Conservation (phyloP, 164 flowering plant genomes). For the Brasenia schreberi region DNA sequence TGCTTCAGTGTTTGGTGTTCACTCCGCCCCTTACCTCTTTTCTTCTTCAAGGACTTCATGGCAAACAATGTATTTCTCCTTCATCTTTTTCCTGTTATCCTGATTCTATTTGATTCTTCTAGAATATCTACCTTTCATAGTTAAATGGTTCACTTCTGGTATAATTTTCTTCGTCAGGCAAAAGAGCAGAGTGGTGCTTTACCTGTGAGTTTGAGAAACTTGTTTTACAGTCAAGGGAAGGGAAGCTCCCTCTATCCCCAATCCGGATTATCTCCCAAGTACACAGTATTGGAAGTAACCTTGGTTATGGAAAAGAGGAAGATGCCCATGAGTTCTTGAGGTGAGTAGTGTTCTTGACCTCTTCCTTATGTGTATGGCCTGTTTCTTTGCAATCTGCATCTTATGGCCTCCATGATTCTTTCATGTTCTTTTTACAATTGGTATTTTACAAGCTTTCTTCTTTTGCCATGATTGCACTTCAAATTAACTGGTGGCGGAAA, state of each 20-base stretch:
- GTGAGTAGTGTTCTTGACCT: constrained; percentile 18
- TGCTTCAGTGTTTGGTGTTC: constrained; percentile 88
- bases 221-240: constrained; percentile 52
- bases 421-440: too few relatives aligned
- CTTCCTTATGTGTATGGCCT: neutral
- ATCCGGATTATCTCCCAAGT: constrained; percentile 39
- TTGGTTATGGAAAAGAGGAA: constrained; percentile 42
- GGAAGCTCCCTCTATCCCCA: constrained; percentile 60
- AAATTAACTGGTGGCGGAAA: neutral
- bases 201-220: constrained; percentile 78
- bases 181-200: constrained; percentile 71
- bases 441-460: too few relatives aligned
- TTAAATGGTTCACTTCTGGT: neutral
- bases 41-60: constrained; percentile 73
- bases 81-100: constrained; percentile 1
- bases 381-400: neutral
- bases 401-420: neutral
- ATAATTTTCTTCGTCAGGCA: constrained; percentile 31
- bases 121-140: neutral
- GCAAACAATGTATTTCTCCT: constrained; percentile 45
- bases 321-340: constrained; percentile 97
- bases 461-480: neutral
- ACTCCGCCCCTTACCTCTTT: constrained; percentile 87
- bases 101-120: neutral
- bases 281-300: constrained; percentile 33